Conservation (phyloP, 805 yeast species). For the Barnettozyma sucrosica region DNA sequence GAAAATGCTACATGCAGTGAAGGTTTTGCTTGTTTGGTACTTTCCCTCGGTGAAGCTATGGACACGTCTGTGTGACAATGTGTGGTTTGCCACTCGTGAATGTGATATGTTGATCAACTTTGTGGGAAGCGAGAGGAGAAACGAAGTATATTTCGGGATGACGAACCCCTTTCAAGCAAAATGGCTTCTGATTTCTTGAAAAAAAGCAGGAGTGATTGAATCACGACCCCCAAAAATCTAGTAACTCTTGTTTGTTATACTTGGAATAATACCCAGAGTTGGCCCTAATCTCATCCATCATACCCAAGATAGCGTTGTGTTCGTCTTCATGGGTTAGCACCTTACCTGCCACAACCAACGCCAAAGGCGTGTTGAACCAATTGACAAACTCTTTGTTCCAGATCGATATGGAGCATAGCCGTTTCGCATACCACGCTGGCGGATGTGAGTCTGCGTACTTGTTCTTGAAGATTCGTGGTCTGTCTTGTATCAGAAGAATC, state of each 20-base stretch:
- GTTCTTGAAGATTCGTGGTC: slow-evolving; percentile 30
- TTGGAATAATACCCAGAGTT: slow-evolving; percentile 20
- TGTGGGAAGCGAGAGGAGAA: background rate
- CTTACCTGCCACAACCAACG: slow-evolving; percentile 19
- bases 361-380: slow-evolving; percentile 10
- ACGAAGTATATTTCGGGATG: no score
- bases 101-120: background rate
- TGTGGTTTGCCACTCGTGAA: background rate
- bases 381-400: slow-evolving; percentile 7
- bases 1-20: slow-evolving; percentile 14
- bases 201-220: no score
- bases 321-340: slow-evolving; percentile 24
- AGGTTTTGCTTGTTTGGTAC: slow-evolving; percentile 28
- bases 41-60: slow-evolving; percentile 29
- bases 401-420: slow-evolving; percentile 13
- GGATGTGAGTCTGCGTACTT: slow-evolving; percentile 11
- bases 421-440: slow-evolving; percentile 20
- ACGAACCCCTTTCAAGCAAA: background rate
- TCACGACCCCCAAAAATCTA: slow-evolving; percentile 23
- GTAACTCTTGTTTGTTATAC: slow-evolving; percentile 20
- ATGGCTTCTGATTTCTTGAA: background rate
- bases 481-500: slow-evolving; percentile 32
- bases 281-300: slow-evolving; percentile 18
- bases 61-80: background rate
- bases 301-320: slow-evolving; percentile 20